Evolutionary conservation across 768 basidiomycete species (phyloP), one percentile per base, ranked within the genome.

Genomic region (Rhizopogon sp.): DNA sequence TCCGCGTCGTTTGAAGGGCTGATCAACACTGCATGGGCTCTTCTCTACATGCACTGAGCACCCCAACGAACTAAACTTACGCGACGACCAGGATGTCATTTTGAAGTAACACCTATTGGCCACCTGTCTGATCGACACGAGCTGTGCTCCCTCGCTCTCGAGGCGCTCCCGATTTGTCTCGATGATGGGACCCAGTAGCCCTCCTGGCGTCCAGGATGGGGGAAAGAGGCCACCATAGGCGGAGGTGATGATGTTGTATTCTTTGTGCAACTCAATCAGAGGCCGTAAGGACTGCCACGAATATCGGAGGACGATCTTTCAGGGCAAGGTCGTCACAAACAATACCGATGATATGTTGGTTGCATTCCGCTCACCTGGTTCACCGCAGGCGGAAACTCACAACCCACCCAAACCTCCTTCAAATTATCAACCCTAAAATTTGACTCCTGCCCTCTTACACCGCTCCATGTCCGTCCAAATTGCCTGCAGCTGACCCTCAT

Each of bases 391-490:
- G 69, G 56, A 47, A 77, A 61, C 49, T 66, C 74, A 17, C 72
- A 74, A 9, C 59, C 69, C 41, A 71, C 67, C 17, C 75, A 56
- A 28, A 81, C 61, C 43, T 72, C 64, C 56, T 77, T 62, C 8
- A 81, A 58, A 33, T 75, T 62, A 43, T 63, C 50, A 41, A 72
- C 60, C 22, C 64, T 66, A 60, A 77, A 78, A 66, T 81, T 81
- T 28, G 75, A 76, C 2, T 3, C 80, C 80, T 54, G 72, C 72
- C 46, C 66, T 62, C 64, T 76, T 70, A 46, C 75, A 49, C 10
- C 63, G 70, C 56, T 79, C 77, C 64, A 80, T 65, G 40, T 66
- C 62, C 57, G 70, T 70, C 79, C 79, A 80, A 33, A 72, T 64
- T n/a, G 61, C 62, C 54, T 70, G 69, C 51, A 77, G 54, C 22